These are phyloP conservation scores for Sarocladium strictum DNA, from an alignment of 2,329 filamentous ascomycete genomes.

Conservation along the genomic window DNA sequence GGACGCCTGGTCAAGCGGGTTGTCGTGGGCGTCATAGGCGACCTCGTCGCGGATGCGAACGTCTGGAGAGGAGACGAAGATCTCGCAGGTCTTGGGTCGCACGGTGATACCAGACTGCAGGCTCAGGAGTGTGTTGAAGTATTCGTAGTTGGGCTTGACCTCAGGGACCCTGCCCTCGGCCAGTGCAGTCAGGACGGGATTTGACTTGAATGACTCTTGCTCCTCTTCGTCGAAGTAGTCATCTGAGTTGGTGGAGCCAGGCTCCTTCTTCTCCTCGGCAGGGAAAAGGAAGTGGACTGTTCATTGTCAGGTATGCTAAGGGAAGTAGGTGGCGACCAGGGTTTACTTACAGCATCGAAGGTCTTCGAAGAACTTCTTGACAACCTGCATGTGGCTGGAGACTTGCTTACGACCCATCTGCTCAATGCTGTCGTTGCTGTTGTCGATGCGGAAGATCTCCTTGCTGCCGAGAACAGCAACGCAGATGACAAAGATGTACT, in stretches of 20 bases:
- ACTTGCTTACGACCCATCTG: constrained; percentile 57
- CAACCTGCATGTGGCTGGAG: constrained; percentile 65
- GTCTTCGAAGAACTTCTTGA: constrained; percentile 60
- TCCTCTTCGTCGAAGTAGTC: constrained; percentile 37
- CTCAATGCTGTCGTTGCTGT: constrained; percentile 36
- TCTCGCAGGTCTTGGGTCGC: constrained; percentile 52
- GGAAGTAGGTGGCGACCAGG: too few species aligned
- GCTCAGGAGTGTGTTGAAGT: constrained; percentile 50
- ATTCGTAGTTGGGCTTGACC: constrained; percentile 56
- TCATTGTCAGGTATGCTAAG: too few species aligned
- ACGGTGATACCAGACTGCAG: constrained; percentile 48
- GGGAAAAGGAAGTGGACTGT: constrained; percentile 56
- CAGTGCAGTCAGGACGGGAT: constrained; percentile 56
- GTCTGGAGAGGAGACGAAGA: constrained; percentile 50
- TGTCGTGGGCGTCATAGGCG: constrained; percentile 37
- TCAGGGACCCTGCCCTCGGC: constrained; percentile 51
- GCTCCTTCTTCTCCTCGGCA: constrained; percentile 49
- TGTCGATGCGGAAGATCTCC: constrained; percentile 37
- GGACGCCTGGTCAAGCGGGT: constrained; percentile 35
- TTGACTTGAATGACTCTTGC: constrained; percentile 55
- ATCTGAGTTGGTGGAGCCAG: constrained; percentile 57
- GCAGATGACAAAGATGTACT: constrained; percentile 51
- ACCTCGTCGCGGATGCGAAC: constrained; percentile 45
- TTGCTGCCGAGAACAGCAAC: constrained; percentile 33
- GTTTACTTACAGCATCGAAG: constrained; percentile 54